Evolutionary conservation across 2,329 filamentous ascomycete genomes (phyloP).

Genomic region (Neocatenulostroma microsporum): DNA sequence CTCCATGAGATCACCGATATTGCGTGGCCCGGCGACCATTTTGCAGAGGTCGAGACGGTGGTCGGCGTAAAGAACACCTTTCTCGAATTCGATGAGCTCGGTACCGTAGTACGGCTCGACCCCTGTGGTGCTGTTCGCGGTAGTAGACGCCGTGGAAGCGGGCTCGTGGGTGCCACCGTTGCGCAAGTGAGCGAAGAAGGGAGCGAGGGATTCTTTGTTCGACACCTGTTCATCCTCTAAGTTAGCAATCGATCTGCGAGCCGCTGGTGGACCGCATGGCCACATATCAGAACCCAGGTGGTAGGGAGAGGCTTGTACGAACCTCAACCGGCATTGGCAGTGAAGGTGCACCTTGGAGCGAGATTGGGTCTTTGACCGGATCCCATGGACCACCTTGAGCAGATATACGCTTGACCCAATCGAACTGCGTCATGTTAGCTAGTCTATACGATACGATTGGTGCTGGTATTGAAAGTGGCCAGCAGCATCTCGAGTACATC

Average conservation of each 20-base stretch:
- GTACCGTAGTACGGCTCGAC: constrained; percentile 30
- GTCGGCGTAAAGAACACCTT: constrained; percentile 44
- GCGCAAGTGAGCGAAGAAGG: constrained; percentile 33
- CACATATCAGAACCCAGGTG: no score
- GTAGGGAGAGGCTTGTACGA: no score
- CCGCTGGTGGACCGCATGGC: no score
- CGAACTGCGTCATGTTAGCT: no score
- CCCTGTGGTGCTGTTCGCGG: constrained; percentile 10
- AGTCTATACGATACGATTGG: no score
- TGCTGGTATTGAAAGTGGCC: no score
- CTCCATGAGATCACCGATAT: constrained; percentile 45
- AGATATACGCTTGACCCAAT: constrained; percentile 23
- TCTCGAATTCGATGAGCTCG: constrained; percentile 32
- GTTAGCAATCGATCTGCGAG: no score
- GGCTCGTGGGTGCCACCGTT: constrained; percentile 23
- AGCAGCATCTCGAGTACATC: no score
- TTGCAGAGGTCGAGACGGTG: constrained; percentile 50
- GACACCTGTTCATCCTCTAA: no score
- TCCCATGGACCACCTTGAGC: constrained; percentile 33
- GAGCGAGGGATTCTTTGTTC: constrained; percentile 28
- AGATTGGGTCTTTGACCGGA: constrained; percentile 23
- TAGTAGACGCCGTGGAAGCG: constrained; percentile 11
- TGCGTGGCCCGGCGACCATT: constrained; percentile 47
- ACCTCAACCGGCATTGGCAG: constrained; percentile 34
- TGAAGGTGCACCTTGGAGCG: constrained; percentile 25